Evolutionary conservation across 768 basidiomycete species (phyloP).

Genomic region (Lactarius hengduanensis): DNA sequence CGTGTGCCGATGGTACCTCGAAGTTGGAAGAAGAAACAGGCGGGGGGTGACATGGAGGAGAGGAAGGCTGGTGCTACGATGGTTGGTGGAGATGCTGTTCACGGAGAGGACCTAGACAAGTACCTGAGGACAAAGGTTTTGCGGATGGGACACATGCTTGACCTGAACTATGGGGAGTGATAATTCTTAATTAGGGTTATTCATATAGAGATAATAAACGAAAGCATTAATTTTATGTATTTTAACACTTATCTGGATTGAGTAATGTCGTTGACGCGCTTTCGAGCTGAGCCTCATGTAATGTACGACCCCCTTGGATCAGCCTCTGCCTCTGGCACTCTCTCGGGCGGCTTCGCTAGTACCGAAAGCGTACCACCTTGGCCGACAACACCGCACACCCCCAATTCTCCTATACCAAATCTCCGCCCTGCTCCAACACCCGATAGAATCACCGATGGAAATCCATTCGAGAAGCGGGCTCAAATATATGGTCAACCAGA

Average conservation of each 20-base stretch:
- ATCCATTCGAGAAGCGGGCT: slow-evolving; percentile 70
- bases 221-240: slow-evolving; percentile 2
- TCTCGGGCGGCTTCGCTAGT: slow-evolving; percentile 43
- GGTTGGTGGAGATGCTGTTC: slow-evolving; percentile 73
- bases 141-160: slow-evolving; percentile 94
- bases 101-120: slow-evolving; percentile 87
- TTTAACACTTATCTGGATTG: neutral
- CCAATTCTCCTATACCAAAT: slow-evolving; percentile 69
- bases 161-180: slow-evolving; percentile 37
- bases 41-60: slow-evolving; percentile 38
- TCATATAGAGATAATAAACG: slow-evolving; percentile 2
- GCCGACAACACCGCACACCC: slow-evolving; percentile 78
- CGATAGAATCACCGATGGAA: slow-evolving; percentile 48
- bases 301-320: slow-evolving; percentile 78
- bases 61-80: slow-evolving; percentile 66
- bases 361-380: slow-evolving; percentile 58
- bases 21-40: slow-evolving; percentile 60
- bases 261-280: neutral
- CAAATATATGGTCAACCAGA: slow-evolving; percentile 88
- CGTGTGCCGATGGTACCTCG: slow-evolving; percentile 94
- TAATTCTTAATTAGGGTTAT: neutral
- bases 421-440: slow-evolving; percentile 61
- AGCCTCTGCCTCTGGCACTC: slow-evolving; percentile 33
- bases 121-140: slow-evolving; percentile 96
- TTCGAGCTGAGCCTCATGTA: slow-evolving; percentile 45